Conservation (phyloP, 2,329 filamentous ascomycete species). For the Penicillium sp. region DNA sequence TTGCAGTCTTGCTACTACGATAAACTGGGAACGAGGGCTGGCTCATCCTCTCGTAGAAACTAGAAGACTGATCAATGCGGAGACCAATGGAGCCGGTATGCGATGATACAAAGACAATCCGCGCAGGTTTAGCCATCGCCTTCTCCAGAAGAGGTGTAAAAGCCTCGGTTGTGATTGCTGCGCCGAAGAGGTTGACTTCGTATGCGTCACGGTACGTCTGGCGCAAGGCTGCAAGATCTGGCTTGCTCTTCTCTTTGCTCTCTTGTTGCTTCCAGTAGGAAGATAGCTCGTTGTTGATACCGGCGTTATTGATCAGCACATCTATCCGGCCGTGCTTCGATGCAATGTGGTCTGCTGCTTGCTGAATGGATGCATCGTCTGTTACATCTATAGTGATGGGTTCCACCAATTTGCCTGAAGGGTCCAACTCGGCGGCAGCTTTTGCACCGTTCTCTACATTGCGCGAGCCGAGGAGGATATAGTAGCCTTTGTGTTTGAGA, state of each 20-base stretch:
- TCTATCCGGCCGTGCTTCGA: constrained; percentile 51
- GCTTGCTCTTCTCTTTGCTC: not conserved
- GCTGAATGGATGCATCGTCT: constrained; percentile 52
- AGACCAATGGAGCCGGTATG: constrained; percentile 22
- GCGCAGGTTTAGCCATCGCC: constrained; percentile 16
- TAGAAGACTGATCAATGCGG: constrained; percentile 14
- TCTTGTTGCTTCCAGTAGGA: constrained; percentile 3
- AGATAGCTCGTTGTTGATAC: constrained; percentile 18
- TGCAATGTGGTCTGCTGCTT: constrained; percentile 57
- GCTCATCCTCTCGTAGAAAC: constrained; percentile 10
- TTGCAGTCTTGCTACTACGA: constrained; percentile 45
- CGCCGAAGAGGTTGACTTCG: constrained; percentile 32
- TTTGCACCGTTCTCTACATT: constrained; percentile 9
- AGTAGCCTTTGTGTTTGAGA: constrained; percentile 3
- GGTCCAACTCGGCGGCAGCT: constrained; percentile 22
- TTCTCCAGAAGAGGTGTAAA: constrained; percentile 28
- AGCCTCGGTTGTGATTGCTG: constrained; percentile 26
- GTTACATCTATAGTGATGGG: constrained; percentile 48
- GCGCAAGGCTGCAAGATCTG: constrained; percentile 8
- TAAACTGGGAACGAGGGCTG: constrained; percentile 31
- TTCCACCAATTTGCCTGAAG: constrained; percentile 8
- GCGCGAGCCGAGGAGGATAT: constrained; percentile 15
- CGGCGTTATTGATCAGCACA: constrained; percentile 30
- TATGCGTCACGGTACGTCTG: constrained; percentile 16
- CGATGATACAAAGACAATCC: constrained; percentile 30